These are phyloP conservation scores for Xylariaceae sp. DNA, from an alignment of 2,329 filamentous ascomycete species.

Conservation along the genomic window DNA sequence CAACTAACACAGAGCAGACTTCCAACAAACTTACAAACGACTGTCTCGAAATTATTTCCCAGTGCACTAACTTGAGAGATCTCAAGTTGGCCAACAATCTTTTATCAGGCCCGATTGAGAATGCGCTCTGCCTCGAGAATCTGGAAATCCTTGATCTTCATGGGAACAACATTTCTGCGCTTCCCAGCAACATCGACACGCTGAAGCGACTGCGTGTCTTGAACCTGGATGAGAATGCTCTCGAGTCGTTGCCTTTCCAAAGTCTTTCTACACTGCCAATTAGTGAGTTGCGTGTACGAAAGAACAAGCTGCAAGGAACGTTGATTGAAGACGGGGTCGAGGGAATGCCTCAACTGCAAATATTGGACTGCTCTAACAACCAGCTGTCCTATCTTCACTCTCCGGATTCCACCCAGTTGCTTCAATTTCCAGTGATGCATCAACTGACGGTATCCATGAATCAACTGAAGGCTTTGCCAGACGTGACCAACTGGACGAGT, in stretches of 20 bases:
- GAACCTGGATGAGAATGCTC: slow-evolving; percentile 73
- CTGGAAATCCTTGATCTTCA: slow-evolving; percentile 80
- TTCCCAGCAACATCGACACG: slow-evolving; percentile 63
- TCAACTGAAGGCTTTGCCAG: slow-evolving; percentile 65
- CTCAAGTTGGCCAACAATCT: slow-evolving; percentile 76
- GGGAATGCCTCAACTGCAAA: slow-evolving; percentile 60
- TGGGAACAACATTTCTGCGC: slow-evolving; percentile 66
- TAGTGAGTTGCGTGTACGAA: slow-evolving; percentile 66
- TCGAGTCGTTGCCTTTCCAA: slow-evolving; percentile 67
- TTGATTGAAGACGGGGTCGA: slow-evolving; percentile 61
- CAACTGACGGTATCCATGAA: slow-evolving; percentile 77
- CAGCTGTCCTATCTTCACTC: slow-evolving; percentile 54
- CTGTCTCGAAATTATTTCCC: slow-evolving; percentile 65
- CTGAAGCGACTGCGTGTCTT: slow-evolving; percentile 67
- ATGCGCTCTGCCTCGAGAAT: slow-evolving; percentile 58
- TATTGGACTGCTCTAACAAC: slow-evolving; percentile 73
- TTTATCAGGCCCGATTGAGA: slow-evolving; percentile 61
- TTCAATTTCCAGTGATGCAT: slow-evolving; percentile 67
- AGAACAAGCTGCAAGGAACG: slow-evolving; percentile 70
- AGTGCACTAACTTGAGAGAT: slow-evolving; percentile 69
- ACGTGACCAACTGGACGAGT: slow-evolving; percentile 66
- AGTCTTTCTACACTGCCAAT: slow-evolving; percentile 63
- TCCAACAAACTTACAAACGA: slow-evolving; percentile 74
- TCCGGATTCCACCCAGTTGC: slow-evolving; percentile 32
- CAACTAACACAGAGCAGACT: slow-evolving; percentile 47